Evolutionary conservation across 2,329 filamentous ascomycete species (phyloP).

Genomic region (Aspergillus ruber): DNA sequence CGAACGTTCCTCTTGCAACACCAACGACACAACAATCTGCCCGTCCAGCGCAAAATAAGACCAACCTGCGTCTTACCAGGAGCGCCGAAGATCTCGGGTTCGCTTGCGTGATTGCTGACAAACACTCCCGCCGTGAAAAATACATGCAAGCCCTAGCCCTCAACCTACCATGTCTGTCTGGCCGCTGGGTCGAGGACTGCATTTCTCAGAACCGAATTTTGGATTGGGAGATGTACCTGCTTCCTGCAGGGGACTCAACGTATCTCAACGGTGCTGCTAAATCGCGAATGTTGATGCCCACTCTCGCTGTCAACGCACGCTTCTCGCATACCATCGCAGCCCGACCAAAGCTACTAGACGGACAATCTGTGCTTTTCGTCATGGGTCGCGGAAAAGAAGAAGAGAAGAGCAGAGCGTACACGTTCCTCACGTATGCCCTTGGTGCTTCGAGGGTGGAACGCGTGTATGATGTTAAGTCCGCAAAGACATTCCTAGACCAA

Average conservation of each 20-base stretch:
- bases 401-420: conserved; percentile 62
- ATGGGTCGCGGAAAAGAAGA: conserved; percentile 58
- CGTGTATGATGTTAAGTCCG: conserved; percentile 60
- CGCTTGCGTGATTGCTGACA: conserved; percentile 76
- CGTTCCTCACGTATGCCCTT: conserved; percentile 73
- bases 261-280: conserved; percentile 70
- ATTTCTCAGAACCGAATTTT: conserved; percentile 55
- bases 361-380: conserved; percentile 65
- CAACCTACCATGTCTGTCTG: conserved; percentile 76
- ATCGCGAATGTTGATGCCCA: conserved; percentile 62
- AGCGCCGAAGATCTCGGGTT: conserved; percentile 60
- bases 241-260: conserved; percentile 74
- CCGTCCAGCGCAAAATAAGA: conserved; percentile 10
- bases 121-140: conserved; percentile 78
- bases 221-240: conserved; percentile 73
- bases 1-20: conserved; percentile 22
- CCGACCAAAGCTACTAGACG: conserved; percentile 59
- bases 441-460: conserved; percentile 63
- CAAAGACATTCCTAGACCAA: conserved; percentile 52
- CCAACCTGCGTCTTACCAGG: conserved; percentile 49
- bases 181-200: conserved; percentile 73
- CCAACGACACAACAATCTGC: conserved; percentile 20
- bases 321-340: conserved; percentile 53
- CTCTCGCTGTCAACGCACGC: conserved; percentile 51
- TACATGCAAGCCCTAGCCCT: conserved; percentile 93